Conservation (phyloP, 2,329 filamentous ascomycete genomes). For the Xylariaceae sp. region DNA sequence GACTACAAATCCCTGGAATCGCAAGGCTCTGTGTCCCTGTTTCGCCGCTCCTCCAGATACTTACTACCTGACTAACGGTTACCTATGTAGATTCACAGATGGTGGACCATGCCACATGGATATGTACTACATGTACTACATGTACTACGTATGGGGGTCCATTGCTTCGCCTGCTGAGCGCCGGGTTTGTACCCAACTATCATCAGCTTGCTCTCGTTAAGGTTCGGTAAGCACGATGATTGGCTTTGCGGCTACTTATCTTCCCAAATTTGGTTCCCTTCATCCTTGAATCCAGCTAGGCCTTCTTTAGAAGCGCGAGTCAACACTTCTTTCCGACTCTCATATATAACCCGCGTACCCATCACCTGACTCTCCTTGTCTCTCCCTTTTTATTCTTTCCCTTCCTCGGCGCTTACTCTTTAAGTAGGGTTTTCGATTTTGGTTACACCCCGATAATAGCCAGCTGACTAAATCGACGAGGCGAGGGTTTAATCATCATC, state of each 20-base stretch:
- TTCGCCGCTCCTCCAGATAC: neutral
- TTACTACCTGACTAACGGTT: neutral
- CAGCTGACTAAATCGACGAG: neutral
- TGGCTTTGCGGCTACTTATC: constrained; percentile 26
- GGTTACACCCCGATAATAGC: neutral
- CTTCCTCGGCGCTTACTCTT: neutral
- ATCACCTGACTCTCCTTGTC: neutral
- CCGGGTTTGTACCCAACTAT: constrained; percentile 12
- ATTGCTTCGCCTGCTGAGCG: neutral
- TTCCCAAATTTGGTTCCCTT: constrained; percentile 26
- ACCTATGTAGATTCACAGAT: neutral
- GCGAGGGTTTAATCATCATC: constrained; percentile 1
- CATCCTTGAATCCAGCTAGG: constrained; percentile 22
- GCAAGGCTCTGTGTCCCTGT: neutral
- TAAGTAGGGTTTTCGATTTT: neutral
- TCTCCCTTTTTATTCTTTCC: constrained; percentile 4
- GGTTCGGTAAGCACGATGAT: constrained; percentile 18
- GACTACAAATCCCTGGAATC: neutral
- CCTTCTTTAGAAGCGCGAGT: constrained; percentile 11
- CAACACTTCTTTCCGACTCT: constrained; percentile 15
- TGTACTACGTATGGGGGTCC: constrained; percentile 14
- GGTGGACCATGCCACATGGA: neutral
- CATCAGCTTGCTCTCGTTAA: constrained; percentile 18
- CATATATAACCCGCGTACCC: constrained; percentile 22
- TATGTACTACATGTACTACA: no score